Percentiles rank a stretch among this genome's conserved stretches.
These are phyloP conservation scores for Pythium monospermum DNA, from an alignment of 352 stramenopile genomes.

Conservation along the genomic window DNA sequence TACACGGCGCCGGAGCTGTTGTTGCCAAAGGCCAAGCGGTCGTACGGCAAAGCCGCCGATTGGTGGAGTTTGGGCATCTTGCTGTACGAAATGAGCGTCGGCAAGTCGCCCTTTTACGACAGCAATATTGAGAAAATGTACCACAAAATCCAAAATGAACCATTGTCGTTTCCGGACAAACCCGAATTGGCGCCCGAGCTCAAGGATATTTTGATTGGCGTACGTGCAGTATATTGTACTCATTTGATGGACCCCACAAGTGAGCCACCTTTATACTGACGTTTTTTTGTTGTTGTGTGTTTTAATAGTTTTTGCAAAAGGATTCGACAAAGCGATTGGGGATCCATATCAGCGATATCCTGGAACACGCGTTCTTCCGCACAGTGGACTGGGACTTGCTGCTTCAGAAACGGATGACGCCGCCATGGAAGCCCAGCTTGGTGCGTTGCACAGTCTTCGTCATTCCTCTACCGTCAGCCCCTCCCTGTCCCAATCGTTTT, in stretches of 20 bases:
- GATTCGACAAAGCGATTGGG: constrained; percentile 83
- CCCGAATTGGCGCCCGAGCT: constrained; percentile 61
- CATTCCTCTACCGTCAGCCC: neutral
- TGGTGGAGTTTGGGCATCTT: constrained; percentile 90
- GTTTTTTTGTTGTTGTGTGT: neutral
- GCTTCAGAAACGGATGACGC: constrained; percentile 77
- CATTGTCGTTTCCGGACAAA: constrained; percentile 75
- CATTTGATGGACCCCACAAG: neutral
- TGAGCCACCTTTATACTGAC: neutral
- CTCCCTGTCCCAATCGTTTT: neutral
- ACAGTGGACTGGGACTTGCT: constrained; percentile 83
- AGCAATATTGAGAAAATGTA: constrained; percentile 94
- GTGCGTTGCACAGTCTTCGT: constrained; percentile 14
- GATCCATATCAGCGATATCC: constrained; percentile 84
- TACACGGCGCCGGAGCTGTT: constrained; percentile 85
- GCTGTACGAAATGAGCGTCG: constrained; percentile 92
- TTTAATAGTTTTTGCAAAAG: constrained; percentile 72
- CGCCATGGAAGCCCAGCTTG: constrained; percentile 83
- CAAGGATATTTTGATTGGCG: constrained; percentile 70
- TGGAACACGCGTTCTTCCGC: constrained; percentile 75
- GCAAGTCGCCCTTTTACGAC: constrained; percentile 91
- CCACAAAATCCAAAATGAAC: constrained; percentile 88
- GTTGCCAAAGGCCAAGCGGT: constrained; percentile 80
- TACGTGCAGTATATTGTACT: constrained; percentile 21
- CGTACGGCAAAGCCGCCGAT: constrained; percentile 84